Percentiles rank a stretch among this genome's conserved stretches.
Evolutionary conservation across 345 rosid genomes (phyloP).

Genomic region (Melaleuca alternifolia): DNA sequence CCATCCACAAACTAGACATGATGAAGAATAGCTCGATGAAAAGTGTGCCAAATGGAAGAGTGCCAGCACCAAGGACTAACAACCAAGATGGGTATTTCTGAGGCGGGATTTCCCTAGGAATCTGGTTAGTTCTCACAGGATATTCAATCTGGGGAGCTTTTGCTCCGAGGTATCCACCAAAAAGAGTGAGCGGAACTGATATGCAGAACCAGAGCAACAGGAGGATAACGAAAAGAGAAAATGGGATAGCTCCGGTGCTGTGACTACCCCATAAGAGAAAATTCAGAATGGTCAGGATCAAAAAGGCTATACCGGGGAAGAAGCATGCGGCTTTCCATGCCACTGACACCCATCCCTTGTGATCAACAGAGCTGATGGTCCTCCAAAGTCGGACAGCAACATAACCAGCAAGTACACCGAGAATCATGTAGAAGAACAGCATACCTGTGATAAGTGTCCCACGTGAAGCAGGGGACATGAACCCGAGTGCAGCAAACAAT

Average conservation of each 20-base stretch:
- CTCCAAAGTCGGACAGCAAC: slow-evolving; percentile 18
- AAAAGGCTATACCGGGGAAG: slow-evolving; percentile 16
- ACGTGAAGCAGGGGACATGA: slow-evolving; percentile 19
- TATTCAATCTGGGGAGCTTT: slow-evolving; percentile 14
- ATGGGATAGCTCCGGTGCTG: slow-evolving; percentile 17
- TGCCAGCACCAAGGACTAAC: slow-evolving; percentile 12
- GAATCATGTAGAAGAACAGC: slow-evolving; percentile 21
- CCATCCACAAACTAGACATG: slow-evolving; percentile 19
- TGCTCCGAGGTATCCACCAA: slow-evolving; percentile 19
- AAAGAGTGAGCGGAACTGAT: slow-evolving; percentile 16
- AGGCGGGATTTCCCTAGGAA: slow-evolving; percentile 16
- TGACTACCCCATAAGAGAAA: slow-evolving; percentile 17
- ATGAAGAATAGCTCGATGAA: slow-evolving; percentile 21
- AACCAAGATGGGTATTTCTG: slow-evolving; percentile 20
- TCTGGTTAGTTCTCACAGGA: slow-evolving; percentile 15
- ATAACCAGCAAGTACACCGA: slow-evolving; percentile 10
- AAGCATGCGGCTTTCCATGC: slow-evolving; percentile 14
- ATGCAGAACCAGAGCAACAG: slow-evolving; percentile 19
- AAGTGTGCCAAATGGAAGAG: slow-evolving; percentile 15
- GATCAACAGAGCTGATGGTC: slow-evolving; percentile 11
- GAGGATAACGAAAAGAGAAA: slow-evolving; percentile 12
- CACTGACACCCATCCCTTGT: slow-evolving; percentile 12
- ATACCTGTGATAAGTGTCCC: slow-evolving; percentile 17
- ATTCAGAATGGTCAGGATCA: slow-evolving; percentile 8
- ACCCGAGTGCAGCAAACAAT: slow-evolving; percentile 8